Base-by-base conservation (phyloP, 192 early-diverging fungal species). In the Spizellomyces punctatus region DNA sequence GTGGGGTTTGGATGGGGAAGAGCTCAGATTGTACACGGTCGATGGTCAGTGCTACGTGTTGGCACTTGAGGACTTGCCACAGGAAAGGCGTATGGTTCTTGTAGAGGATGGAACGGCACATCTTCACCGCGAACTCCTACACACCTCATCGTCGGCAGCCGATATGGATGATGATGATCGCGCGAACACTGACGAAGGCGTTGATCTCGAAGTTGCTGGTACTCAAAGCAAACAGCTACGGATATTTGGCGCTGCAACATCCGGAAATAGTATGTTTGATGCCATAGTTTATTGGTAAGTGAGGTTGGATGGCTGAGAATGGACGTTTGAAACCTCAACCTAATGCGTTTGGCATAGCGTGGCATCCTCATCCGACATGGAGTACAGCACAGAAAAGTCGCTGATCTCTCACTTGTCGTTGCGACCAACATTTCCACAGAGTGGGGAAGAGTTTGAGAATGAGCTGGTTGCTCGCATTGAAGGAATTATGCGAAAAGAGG, bases 1-100 rank as follows among this genome's bases (percentile, higher is more conserved):
- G 27, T 67, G 72, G 63, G 72, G 64, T 16, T 19, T 58, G 6
- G 56, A 49, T 14, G 55, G 52, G 42, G 72, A 74, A 8, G 72
- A 74, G 61, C 45, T 74, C 6, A 59, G 64, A 12, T 16, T 74
- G 42, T 74, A 74, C 41, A 59, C 64, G 6, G n/a, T 36, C 6
- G 52, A 67, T 49, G 72, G 72, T 8, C 47, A 67, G 5, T 45
- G 55, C n/a, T 67, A 57, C 27, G 46, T 67, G 14, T n/a, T 74
- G n/a, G 21, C 56, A 41, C 47, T 67, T 7, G 44, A 42, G 49
- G 44, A 59, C 6, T 19, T 10, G 16, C 47, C 45, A n/a, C 10
- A 22, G 10, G 9, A 50, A 22, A 43, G 22, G 8, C 14, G 7
- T 9, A 19, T 72, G 10, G 27, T 42, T 5, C 42, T 72, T 16